Base-by-base conservation (phyloP, 805 yeast species). In the Sungouiozyma ichnusensis region DNA sequence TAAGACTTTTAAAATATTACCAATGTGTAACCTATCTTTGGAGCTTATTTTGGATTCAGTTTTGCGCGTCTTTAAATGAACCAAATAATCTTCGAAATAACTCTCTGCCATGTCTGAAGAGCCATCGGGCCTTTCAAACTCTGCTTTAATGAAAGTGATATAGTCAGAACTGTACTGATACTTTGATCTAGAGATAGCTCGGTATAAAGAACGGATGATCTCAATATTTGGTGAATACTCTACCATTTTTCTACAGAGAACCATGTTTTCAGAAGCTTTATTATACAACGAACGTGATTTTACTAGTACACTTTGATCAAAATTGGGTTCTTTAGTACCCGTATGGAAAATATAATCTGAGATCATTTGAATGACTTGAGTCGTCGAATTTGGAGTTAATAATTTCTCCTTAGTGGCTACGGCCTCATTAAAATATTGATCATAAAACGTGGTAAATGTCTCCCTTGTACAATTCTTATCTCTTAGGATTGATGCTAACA, bases 61-160 rank as follows among this genome's bases (percentile, higher is more conserved):
- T n/a, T n/a, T n/a, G n/a, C n/a, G n/a, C n/a, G n/a, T n/a, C n/a
- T n/a, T 11, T 24, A 11, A 6, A 6, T 11, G 11, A 11, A 24
- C 11, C 29, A 52, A 33, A 34, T 45, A 59, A 2, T 48, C 46
- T 24, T 51, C 50, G 41, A 57, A 55, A 15, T 54, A 39, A 14
- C 39, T 41, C 38, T 59, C 62, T 9, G 62, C 59, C 4, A 35
- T 40, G 3, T 44, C 39, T 27, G 47, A 39, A 16, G 49, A 47
- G 3, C 59, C 61, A 20, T 42, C 45, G 4, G 36, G 43, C 31
- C 55, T 57, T 7, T 17, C 9, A 17, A 55, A 57, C 38, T 56
- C 60, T 3, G 62, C 58, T 3, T 34, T 32, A 29, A 57, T 54
- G 42, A 55, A 55, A 11, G 40, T 20, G 3, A 52, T 54, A 35